These are phyloP conservation scores for Pestalotiopsis sp. DNA, from an alignment of 2,329 filamentous ascomycete species.

Conservation along the genomic window DNA sequence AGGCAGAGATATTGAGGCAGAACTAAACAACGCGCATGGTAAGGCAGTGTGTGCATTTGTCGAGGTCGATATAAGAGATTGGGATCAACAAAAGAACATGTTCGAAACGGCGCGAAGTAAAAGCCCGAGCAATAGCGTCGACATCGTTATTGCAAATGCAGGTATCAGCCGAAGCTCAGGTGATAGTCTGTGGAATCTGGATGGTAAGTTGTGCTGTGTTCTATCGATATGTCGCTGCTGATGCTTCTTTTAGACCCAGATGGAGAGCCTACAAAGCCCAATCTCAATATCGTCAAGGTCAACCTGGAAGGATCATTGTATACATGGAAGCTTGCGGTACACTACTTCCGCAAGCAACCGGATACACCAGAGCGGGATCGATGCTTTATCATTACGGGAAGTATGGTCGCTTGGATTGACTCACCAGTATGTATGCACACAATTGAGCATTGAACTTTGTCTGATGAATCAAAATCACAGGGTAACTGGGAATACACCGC, in stretches of 20 bases:
- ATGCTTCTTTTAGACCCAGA: slow-evolving; percentile 20
- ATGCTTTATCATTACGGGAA: slow-evolving; percentile 51
- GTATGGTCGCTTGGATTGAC: slow-evolving; percentile 51
- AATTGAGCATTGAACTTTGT: neutral
- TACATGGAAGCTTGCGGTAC: slow-evolving; percentile 48
- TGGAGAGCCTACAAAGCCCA: slow-evolving; percentile 37
- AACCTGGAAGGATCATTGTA: slow-evolving; percentile 45
- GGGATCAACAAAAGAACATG: slow-evolving; percentile 43
- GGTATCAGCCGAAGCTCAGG: slow-evolving; percentile 41
- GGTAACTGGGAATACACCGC: slow-evolving; percentile 44
- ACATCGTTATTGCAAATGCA: slow-evolving; percentile 51
- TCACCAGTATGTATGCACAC: slow-evolving; percentile 32
- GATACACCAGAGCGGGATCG: slow-evolving; percentile 41
- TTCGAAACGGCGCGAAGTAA: slow-evolving; percentile 41
- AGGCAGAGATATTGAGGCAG: slow-evolving; percentile 33
- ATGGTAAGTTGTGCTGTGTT: slow-evolving; percentile 28
- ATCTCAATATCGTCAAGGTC: slow-evolving; percentile 43
- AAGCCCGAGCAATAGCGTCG: slow-evolving; percentile 41
- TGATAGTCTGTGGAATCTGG: slow-evolving; percentile 41
- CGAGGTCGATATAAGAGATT: slow-evolving; percentile 44
- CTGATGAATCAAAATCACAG: slow-evolving; percentile 2
- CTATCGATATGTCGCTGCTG: neutral
- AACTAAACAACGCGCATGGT: slow-evolving; percentile 30
- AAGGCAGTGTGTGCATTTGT: slow-evolving; percentile 32
- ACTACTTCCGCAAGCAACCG: slow-evolving; percentile 47